A percentile compares a stretch with the other conserved stretches of the same genome.
These are phyloP conservation scores for Mycena maculata DNA, from an alignment of 768 basidiomycete species.

Conservation along the genomic window DNA sequence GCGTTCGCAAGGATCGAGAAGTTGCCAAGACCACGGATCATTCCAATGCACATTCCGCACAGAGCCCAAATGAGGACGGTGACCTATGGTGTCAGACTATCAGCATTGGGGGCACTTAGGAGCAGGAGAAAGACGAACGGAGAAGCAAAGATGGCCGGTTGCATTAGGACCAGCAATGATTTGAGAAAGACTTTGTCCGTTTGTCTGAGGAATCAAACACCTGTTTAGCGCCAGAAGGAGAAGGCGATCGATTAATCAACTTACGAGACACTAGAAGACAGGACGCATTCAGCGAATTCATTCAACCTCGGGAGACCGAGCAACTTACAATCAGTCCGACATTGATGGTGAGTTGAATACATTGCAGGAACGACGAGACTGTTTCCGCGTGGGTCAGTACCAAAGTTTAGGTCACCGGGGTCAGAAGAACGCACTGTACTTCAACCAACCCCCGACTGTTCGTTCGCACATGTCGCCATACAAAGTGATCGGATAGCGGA, in stretches of 20 bases:
- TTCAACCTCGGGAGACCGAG: too few species aligned
- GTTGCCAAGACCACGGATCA: constrained; percentile 15
- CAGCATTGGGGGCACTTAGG: neutral
- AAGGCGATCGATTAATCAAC: too few species aligned
- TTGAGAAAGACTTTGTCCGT: constrained; percentile 11
- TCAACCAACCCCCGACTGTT: constrained; percentile 12
- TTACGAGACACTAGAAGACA: constrained; percentile 1
- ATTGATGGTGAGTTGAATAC: constrained; percentile 15
- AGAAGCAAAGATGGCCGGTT: constrained; percentile 14
- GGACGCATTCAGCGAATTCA: too few species aligned
- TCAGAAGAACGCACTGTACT: neutral
- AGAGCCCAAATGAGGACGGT: constrained; percentile 15
- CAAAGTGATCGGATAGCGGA: constrained; percentile 6
- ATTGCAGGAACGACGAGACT: constrained; percentile 14
- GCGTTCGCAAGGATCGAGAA: constrained; percentile 9
- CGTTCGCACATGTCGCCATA: constrained; percentile 19
- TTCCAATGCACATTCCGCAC: constrained; percentile 12
- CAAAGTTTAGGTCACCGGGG: neutral
- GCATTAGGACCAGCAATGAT: constrained; percentile 9
- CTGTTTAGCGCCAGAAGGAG: neutral
- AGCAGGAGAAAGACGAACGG: neutral
- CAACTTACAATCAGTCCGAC: constrained; percentile 9
- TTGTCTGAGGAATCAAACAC: neutral
- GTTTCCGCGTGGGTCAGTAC: neutral
- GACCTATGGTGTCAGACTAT: neutral